These are phyloP conservation scores for Aspergillus fijiensis DNA, from an alignment of 2,329 filamentous ascomycete species.

Conservation along the genomic window DNA sequence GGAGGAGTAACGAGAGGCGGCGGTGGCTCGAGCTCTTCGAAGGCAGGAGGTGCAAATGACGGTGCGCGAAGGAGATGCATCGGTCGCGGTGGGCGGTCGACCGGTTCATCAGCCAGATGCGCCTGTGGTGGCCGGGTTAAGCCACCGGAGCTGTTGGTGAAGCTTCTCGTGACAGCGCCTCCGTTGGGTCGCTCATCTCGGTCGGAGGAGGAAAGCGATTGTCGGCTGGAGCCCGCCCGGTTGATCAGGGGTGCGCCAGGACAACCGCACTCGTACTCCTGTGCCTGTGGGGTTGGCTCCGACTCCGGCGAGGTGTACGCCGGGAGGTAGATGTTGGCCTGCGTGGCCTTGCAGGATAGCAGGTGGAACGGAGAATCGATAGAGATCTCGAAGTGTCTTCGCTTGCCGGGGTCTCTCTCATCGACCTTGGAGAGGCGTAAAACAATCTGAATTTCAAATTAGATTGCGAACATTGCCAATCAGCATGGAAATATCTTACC, in stretches of 20 bases:
- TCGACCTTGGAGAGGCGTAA: slow-evolving; percentile 87
- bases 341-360: slow-evolving; percentile 87
- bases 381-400: slow-evolving; percentile 91
- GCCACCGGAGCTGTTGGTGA: slow-evolving; percentile 41
- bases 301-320: slow-evolving; percentile 66
- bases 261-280: slow-evolving; percentile 63
- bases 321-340: slow-evolving; percentile 81
- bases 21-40: slow-evolving; percentile 76
- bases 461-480: neutral
- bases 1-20: slow-evolving; percentile 76
- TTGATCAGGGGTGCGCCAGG: slow-evolving; percentile 59
- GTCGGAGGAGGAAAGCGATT: slow-evolving; percentile 23
- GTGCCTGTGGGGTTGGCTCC: slow-evolving; percentile 53
- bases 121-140: slow-evolving; percentile 50
- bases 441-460: slow-evolving; percentile 63
- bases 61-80: slow-evolving; percentile 82
- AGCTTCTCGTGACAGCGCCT: slow-evolving; percentile 34
- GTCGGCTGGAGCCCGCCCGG: slow-evolving; percentile 28
- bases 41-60: slow-evolving; percentile 84
- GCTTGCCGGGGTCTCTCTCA: slow-evolving; percentile 71
- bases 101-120: slow-evolving; percentile 50
- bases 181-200: slow-evolving; percentile 30
- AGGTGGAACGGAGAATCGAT: slow-evolving; percentile 95
- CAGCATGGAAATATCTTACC: slow-evolving; percentile 48
- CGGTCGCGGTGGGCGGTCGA: slow-evolving; percentile 58